A percentile compares a stretch with the other conserved stretches of the same genome.
phyloP scores from a whole-genome alignment of 352 stramenopile species.

The Elongisporangium prolatum region DNA sequence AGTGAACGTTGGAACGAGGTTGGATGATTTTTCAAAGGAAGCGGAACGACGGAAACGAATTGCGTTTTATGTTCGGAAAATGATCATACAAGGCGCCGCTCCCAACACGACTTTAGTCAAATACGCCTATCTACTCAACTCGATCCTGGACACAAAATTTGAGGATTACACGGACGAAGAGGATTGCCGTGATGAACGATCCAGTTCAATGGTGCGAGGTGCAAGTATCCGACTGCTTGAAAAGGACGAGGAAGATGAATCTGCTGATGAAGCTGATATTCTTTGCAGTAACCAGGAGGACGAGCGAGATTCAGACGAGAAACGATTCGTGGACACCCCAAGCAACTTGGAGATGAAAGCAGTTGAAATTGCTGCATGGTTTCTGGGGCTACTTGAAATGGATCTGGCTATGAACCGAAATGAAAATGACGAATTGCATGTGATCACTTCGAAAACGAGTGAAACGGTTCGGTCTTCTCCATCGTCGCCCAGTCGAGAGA shows the following conservation, averaged over 20 bases:
- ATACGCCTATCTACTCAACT: slow-evolving; percentile 55
- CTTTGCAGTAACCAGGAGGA: slow-evolving; percentile 17
- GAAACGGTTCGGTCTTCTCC: not conserved
- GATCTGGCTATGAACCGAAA: slow-evolving; percentile 30
- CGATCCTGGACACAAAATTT: slow-evolving; percentile 69
- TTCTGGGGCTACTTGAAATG: slow-evolving; percentile 58
- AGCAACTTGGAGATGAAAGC: slow-evolving; percentile 48
- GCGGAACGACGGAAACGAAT: slow-evolving; percentile 43
- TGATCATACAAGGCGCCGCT: slow-evolving; percentile 56
- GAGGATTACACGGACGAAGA: slow-evolving; percentile 34
- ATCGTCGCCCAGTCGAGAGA: slow-evolving; percentile 11
- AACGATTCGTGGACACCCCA: slow-evolving; percentile 7
- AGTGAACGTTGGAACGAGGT: slow-evolving; percentile 1
- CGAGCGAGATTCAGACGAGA: slow-evolving; percentile 4
- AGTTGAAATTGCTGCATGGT: slow-evolving; percentile 67
- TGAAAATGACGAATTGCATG: slow-evolving; percentile 15
- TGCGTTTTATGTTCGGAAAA: slow-evolving; percentile 51
- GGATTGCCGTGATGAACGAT: not conserved
- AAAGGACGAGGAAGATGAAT: not conserved
- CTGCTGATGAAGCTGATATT: not conserved
- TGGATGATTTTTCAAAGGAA: slow-evolving; percentile 23
- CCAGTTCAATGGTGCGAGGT: not conserved
- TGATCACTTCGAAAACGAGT: not conserved
- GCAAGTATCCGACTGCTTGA: not conserved
- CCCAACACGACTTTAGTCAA: slow-evolving; percentile 66